Evolutionary conservation across 2,329 filamentous ascomycete species (phyloP).

Genomic region (Bisporella sp.): DNA sequence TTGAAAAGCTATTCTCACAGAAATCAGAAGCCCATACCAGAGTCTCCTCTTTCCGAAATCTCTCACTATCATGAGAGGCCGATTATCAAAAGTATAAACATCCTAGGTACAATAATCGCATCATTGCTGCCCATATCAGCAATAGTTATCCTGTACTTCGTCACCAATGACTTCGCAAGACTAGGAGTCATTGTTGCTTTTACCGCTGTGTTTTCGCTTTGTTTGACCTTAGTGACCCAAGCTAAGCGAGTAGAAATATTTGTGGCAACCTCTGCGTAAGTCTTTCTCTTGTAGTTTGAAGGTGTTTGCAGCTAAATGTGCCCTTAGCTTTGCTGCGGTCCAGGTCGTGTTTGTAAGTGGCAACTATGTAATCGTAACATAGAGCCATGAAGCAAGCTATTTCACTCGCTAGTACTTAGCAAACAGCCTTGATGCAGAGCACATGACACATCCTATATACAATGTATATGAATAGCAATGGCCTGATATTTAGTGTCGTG

Average conservation of each 20-base stretch:
- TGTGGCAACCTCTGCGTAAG: constrained; percentile 25
- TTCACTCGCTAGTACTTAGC: too few species aligned
- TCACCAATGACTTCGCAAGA: constrained; percentile 14
- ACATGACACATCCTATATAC: too few species aligned
- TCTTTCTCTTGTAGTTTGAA: constrained; percentile 6
- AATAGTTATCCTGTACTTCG: constrained; percentile 24
- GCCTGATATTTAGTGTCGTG: too few species aligned
- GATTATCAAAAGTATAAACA: constrained; percentile 7
- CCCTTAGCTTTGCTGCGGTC: constrained; percentile 1
- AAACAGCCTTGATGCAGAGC: too few species aligned
- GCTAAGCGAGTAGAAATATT: constrained; percentile 24
- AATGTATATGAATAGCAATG: too few species aligned
- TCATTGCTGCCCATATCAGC: constrained; percentile 23
- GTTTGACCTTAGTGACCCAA: constrained; percentile 19
- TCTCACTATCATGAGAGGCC: constrained; percentile 8
- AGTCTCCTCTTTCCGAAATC: constrained; percentile 3
- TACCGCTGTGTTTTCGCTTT: constrained; percentile 20
- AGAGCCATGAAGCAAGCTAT: too few species aligned
- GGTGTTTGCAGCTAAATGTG: too few species aligned
- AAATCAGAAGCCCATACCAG: neutral
- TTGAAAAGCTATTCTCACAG: too few species aligned
- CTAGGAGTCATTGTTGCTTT: constrained; percentile 21
- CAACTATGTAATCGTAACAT: neutral
- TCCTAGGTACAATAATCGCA: constrained; percentile 15
- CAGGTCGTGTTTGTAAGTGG: constrained; percentile 1